phyloP scores from a whole-genome alignment of 2,329 filamentous ascomycete genomes.

The Paecilomyces formosus region DNA sequence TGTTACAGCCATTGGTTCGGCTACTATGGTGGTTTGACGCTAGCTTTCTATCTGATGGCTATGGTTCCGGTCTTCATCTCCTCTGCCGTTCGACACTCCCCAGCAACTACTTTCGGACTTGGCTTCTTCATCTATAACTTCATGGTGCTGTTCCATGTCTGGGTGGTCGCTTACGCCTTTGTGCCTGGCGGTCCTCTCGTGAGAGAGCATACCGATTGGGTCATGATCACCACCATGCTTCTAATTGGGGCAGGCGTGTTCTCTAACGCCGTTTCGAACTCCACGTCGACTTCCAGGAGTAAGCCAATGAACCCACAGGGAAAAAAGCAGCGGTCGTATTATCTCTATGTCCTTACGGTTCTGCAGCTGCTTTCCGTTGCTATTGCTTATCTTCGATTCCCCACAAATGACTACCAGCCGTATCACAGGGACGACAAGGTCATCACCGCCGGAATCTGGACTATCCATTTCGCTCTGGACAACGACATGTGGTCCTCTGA shows the following conservation, averaged over 20 bases:
- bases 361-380: constrained; percentile 75
- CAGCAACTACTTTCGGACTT: constrained; percentile 73
- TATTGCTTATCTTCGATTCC: constrained; percentile 83
- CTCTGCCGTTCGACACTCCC: constrained; percentile 68
- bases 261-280: constrained; percentile 51
- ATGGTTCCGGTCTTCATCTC: constrained; percentile 67
- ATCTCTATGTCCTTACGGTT: constrained; percentile 62
- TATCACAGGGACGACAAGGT: constrained; percentile 83
- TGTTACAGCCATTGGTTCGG: constrained; percentile 76
- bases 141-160: constrained; percentile 93
- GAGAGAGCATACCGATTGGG: constrained; percentile 90
- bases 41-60: constrained; percentile 76
- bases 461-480: constrained; percentile 93
- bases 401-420: constrained; percentile 81
- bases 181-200: constrained; percentile 90
- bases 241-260: constrained; percentile 79
- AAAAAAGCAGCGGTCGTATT: constrained; percentile 55
- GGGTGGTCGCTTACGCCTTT: constrained; percentile 97
- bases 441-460: constrained; percentile 95
- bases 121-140: constrained; percentile 91
- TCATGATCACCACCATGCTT: constrained; percentile 82
- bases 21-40: constrained; percentile 71
- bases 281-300: constrained; percentile 34
- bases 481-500: constrained; percentile 99
- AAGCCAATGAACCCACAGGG: constrained; percentile 30